Conservation (phyloP, 177 flowering plant species). For the Tripterygium wilfordii region DNA sequence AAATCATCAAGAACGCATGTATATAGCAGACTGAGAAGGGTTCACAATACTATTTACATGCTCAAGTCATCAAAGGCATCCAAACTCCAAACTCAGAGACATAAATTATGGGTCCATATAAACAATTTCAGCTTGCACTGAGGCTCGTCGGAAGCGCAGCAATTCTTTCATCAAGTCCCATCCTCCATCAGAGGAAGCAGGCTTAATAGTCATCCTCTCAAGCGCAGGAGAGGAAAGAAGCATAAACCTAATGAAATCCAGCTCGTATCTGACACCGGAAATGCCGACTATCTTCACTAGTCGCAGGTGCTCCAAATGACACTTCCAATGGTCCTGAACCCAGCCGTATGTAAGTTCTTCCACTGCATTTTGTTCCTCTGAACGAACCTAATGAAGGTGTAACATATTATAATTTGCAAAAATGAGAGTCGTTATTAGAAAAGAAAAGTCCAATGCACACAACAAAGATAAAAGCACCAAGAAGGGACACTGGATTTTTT, state of each 20-base stretch:
- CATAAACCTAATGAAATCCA: slow-evolving; percentile 41
- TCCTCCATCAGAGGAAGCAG: slow-evolving; percentile 26
- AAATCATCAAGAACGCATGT: no score
- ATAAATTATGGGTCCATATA: slow-evolving; percentile 32
- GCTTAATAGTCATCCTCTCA: slow-evolving; percentile 44
- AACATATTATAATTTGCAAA: not conserved
- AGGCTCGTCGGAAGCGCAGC: slow-evolving; percentile 41
- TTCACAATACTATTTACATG: no score
- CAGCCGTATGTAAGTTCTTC: slow-evolving; percentile 5
- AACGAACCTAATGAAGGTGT: slow-evolving; percentile 22
- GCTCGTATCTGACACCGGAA: slow-evolving; percentile 22
- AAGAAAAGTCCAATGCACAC: no score
- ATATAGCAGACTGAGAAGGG: no score
- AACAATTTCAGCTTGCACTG: slow-evolving; percentile 35
- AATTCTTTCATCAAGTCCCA: slow-evolving; percentile 42
- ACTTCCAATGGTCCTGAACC: slow-evolving; percentile 19
- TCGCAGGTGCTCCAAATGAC: slow-evolving; percentile 23
- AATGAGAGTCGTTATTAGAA: not conserved
- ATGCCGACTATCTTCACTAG: slow-evolving; percentile 34
- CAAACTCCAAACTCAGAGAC: no score
- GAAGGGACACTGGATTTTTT: no score
- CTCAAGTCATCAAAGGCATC: not conserved
- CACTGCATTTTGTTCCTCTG: slow-evolving; percentile 21
- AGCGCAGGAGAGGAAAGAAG: slow-evolving; percentile 42
- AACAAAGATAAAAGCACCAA: no score